A percentile compares a stretch with the other conserved stretches of the same genome.
These are phyloP conservation scores for Citrus inodora DNA, from an alignment of 345 rosid species.

Conservation along the genomic window DNA sequence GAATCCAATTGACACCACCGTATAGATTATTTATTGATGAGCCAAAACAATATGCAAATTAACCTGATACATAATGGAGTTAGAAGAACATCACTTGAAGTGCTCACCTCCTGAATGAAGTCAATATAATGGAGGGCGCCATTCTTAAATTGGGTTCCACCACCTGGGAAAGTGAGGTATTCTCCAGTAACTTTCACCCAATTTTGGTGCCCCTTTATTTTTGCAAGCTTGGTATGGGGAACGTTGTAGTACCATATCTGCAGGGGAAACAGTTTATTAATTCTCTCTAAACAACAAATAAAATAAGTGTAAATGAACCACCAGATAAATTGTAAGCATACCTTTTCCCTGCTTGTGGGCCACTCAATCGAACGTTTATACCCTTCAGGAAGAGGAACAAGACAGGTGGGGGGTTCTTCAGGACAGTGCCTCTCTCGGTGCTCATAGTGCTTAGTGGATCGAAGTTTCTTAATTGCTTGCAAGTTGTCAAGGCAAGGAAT, in stretches of 20 bases:
- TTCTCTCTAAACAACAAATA: background rate
- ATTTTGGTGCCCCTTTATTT: slow-evolving; percentile 93
- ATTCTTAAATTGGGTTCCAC: slow-evolving; percentile 93
- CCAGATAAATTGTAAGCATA: slow-evolving; percentile 12
- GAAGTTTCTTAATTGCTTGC: slow-evolving; percentile 73
- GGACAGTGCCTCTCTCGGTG: slow-evolving; percentile 99
- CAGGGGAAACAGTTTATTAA: slow-evolving; percentile 14
- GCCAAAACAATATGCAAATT: background rate
- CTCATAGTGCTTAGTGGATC: slow-evolving; percentile 79
- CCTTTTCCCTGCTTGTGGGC: slow-evolving; percentile 99
- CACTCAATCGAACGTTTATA: slow-evolving; percentile 74
- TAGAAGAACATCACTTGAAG: slow-evolving; percentile 7
- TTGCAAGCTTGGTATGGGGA: slow-evolving; percentile 90
- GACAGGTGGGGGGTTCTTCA: slow-evolving; percentile 79
- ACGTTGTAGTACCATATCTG: slow-evolving; percentile 94
- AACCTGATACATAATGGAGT: slow-evolving; percentile 3
- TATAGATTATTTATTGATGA: background rate
- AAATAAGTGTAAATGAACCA: background rate
- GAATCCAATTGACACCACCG: background rate
- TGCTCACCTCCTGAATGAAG: slow-evolving; percentile 81
- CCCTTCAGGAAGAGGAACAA: slow-evolving; percentile 84
- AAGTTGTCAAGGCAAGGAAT: slow-evolving; percentile 96
- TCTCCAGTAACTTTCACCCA: slow-evolving; percentile 97
- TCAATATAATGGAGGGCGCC: slow-evolving; percentile 95
- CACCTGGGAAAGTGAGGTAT: slow-evolving; percentile 95